A percentile compares a stretch with the other conserved stretches of the same genome.
These are phyloP conservation scores for Candida gigantensis DNA, from an alignment of 1,139 yeast species.

Conservation along the genomic window DNA sequence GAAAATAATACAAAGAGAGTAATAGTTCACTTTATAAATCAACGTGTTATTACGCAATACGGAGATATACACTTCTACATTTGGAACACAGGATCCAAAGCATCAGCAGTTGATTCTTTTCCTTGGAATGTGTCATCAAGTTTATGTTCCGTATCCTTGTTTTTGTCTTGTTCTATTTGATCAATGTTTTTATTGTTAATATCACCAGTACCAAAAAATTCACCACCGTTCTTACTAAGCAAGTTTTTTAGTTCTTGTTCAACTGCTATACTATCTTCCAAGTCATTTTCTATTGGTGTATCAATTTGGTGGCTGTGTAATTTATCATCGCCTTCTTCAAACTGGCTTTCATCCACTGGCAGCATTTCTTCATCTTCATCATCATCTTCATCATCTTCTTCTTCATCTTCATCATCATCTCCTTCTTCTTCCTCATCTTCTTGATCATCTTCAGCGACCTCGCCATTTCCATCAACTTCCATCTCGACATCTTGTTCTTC, in stretches of 20 bases:
- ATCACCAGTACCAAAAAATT: no score
- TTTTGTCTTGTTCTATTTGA: not conserved
- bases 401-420: constrained; percentile 18
- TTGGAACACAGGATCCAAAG: constrained; percentile 27
- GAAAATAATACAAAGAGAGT: no score
- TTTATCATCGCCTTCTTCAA: not conserved
- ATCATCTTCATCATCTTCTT: constrained; percentile 9
- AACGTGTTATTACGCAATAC: no score
- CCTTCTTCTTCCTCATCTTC: constrained; percentile 3
- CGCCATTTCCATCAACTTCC: constrained; percentile 14
- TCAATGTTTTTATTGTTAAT: no score
- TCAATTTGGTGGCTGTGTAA: no score
- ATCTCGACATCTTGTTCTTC: constrained; percentile 21
- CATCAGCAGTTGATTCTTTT: constrained; percentile 19
- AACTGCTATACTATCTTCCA: not conserved
- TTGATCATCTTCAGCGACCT: constrained; percentile 14
- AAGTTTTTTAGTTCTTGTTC: constrained; percentile 1
- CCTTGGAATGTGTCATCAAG: constrained; percentile 1
- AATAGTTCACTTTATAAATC: no score
- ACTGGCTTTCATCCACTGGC: not conserved
- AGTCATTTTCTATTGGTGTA: no score
- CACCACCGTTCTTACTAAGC: no score
- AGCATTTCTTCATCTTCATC: constrained; percentile 6
- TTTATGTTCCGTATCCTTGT: constrained; percentile 8
- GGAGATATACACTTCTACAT: constrained; percentile 9